phyloP scores from a whole-genome alignment of 2,329 filamentous ascomycete genomes.

The Xylaria sp. region DNA sequence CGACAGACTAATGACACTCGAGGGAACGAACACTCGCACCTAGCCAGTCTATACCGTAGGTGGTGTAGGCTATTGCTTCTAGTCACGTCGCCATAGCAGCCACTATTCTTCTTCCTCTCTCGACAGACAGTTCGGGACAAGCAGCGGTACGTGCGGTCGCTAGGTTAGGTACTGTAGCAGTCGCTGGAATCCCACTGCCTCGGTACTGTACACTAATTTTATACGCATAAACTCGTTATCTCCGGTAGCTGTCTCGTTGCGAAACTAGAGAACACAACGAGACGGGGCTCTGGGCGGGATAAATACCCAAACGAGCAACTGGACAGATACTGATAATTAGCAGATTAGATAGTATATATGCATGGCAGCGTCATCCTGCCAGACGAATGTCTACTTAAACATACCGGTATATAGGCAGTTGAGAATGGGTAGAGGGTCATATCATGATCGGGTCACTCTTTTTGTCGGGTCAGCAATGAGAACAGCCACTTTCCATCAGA shows the following conservation, averaged over 20 bases:
- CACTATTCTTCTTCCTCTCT: not conserved
- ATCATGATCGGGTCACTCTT: slow-evolving; percentile 8
- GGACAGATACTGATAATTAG: slow-evolving; percentile 5
- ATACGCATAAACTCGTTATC: slow-evolving; percentile 27
- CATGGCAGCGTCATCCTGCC: not conserved
- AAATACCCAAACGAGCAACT: slow-evolving; percentile 19
- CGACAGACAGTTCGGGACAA: not conserved
- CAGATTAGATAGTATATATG: not conserved
- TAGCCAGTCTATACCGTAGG: not conserved
- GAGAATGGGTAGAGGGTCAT: slow-evolving; percentile 1
- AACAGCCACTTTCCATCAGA: slow-evolving; percentile 18
- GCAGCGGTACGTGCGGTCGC: not conserved
- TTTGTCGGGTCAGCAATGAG: slow-evolving; percentile 31
- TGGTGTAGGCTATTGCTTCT: not conserved
- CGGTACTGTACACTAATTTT: not conserved
- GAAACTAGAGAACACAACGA: not conserved
- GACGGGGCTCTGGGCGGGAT: slow-evolving; percentile 12
- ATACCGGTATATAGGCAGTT: not conserved
- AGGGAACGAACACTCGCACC: not conserved
- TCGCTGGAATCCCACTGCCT: slow-evolving; percentile 1
- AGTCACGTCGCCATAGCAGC: slow-evolving; percentile 1
- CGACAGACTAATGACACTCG: not conserved
- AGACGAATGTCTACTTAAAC: not conserved
- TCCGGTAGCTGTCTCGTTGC: slow-evolving; percentile 17
- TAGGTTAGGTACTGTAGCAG: not conserved